Conservation (phyloP, 176 grass and related monocot species). For the Paspalum vaginatum region DNA sequence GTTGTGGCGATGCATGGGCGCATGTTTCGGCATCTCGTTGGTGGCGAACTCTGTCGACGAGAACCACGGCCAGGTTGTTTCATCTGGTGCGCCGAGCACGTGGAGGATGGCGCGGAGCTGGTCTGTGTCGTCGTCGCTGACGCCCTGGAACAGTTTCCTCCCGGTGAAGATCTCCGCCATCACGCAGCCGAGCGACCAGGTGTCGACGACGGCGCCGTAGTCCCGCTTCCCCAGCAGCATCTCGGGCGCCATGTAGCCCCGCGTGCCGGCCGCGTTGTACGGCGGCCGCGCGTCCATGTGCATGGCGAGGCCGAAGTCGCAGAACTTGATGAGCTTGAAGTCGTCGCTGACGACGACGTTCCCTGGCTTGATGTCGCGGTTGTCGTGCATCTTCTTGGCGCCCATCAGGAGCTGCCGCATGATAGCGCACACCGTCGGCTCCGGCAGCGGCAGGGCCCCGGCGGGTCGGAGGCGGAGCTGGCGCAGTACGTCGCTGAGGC, state of each 20-base stretch:
- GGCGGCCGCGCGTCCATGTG: background rate
- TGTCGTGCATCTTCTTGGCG: conserved; percentile 26
- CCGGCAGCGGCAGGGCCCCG: background rate
- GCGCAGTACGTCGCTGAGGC: conserved; percentile 2
- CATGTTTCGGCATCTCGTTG: background rate
- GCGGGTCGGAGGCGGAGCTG: background rate
- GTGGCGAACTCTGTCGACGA: background rate
- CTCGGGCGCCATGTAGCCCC: conserved; percentile 40
- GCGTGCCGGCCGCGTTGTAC: conserved; percentile 3
- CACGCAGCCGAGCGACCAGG: conserved; percentile 52
- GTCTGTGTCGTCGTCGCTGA: background rate
- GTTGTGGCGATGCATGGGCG: background rate
- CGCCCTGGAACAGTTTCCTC: background rate
- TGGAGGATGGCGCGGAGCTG: conserved; percentile 33
- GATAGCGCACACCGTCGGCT: conserved; percentile 6
- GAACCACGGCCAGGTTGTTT: background rate
- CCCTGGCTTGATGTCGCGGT: conserved; percentile 39
- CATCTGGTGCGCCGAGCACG: conserved; percentile 16
- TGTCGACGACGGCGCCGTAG: conserved; percentile 31
- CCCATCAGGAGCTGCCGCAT: conserved; percentile 46
- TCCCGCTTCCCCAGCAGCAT: background rate
- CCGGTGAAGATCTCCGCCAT: conserved; percentile 41
- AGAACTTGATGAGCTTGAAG: conserved; percentile 32
- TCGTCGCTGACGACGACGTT: conserved; percentile 39
- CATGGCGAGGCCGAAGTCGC: conserved; percentile 41